Evolutionary conservation across 164 flowering plant genomes (phyloP), one percentile per base, ranked within the genome.

Genomic region (Magnolia kwangsiensis): DNA sequence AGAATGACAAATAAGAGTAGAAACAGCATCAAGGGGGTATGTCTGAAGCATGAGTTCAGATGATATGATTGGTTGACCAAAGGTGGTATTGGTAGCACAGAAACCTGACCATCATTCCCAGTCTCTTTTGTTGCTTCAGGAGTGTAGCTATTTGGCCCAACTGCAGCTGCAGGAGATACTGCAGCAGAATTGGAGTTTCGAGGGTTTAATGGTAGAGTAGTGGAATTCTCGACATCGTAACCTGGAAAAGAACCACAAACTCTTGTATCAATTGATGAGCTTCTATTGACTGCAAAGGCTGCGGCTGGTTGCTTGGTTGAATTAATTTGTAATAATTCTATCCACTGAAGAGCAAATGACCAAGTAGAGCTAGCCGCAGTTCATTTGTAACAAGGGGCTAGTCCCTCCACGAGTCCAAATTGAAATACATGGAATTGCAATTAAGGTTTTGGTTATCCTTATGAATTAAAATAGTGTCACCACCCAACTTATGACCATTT

Each of bases 81-180:
- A 11, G 61, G 61, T 5, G 81, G 64, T 68, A 75, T 10, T 72
- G 84, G 70, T 14, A 80, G 79, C 45, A 75, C 77, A 24, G 90
- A 76, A 63, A 4, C 72, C 50, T 51, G 77, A 19, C 50, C 37
- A 73, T 31, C 75, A 64, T 24, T 83, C 14, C 79, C 73, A 16
- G 63, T 80, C 24, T 75, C 72, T 31, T 27, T 74, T 49, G 85
- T 80, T 72, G 85, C 81, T 83, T 81, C 80, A 0, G 91, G 91
- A 23, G 68, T 64, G 71, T 64, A 68, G 66, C 45, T 51, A 65
- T 69, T 49, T 27, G 86, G 86, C 29, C 77, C 69, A 3, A 81
- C 84, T 2, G 86, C 77, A 66, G 31, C 49, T 7, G 85, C 72
- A 1, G 91, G 89, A 6, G 91, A 78, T 4, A 75, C 78, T 10